Evolutionary conservation across 352 stramenopile species (phyloP).

Genomic region (Blastocystis sp.): DNA sequence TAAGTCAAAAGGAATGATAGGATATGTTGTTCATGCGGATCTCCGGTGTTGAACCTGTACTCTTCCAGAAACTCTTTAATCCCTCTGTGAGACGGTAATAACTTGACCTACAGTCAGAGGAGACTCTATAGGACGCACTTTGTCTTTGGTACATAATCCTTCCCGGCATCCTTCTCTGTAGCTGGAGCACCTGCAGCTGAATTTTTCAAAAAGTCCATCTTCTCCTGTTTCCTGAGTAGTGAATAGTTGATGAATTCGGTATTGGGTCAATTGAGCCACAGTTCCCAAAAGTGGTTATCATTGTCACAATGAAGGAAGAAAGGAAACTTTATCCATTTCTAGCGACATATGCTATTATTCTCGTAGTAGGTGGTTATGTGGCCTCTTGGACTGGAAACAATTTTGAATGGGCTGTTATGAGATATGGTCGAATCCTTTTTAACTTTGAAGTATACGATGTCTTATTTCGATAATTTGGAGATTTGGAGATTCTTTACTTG

Average conservation of each 20-base stretch:
- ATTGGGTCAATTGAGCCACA: background rate
- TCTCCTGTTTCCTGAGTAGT: background rate
- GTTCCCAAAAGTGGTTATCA: background rate
- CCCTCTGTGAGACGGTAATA: constrained; percentile 20
- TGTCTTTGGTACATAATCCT: constrained; percentile 14
- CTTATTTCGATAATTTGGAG: background rate
- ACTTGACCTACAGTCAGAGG: background rate
- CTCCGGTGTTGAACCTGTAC: background rate
- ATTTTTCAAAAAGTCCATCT: constrained; percentile 12
- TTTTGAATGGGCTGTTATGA: background rate
- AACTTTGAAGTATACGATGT: background rate
- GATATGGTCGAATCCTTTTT: background rate
- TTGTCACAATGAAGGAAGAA: background rate
- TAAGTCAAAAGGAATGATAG: background rate
- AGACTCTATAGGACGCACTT: background rate
- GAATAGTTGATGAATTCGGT: background rate
- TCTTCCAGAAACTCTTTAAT: constrained; percentile 40
- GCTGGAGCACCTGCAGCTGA: background rate
- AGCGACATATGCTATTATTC: background rate
- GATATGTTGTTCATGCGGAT: constrained; percentile 44
- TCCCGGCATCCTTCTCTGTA: background rate
- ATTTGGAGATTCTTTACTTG: constrained; percentile 7
- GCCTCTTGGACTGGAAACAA: background rate
- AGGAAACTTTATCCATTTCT: background rate
- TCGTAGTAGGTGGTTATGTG: background rate